phyloP scores from a whole-genome alignment of 169 alveolate species.

The Plasmodium gaboni region DNA sequence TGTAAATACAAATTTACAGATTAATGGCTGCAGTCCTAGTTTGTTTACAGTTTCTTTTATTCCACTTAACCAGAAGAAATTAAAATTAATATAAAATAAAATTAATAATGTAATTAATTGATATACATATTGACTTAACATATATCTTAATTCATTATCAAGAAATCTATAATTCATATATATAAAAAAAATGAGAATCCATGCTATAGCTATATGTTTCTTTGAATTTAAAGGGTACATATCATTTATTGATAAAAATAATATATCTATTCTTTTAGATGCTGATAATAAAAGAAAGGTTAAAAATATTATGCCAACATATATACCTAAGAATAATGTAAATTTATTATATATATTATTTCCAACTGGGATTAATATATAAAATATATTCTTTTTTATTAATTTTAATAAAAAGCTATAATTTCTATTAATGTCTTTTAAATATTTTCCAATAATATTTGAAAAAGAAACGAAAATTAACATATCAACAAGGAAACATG shows the following conservation, averaged over 20 bases:
- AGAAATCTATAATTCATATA: constrained; percentile 26
- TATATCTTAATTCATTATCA: constrained; percentile 17
- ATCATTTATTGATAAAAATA: constrained; percentile 50
- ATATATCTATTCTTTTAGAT: constrained; percentile 54
- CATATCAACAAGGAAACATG: constrained; percentile 39
- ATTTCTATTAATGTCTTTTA: constrained; percentile 34
- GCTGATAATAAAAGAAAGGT: constrained; percentile 38
- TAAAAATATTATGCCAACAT: constrained; percentile 17
- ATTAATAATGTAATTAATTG: constrained; percentile 29
- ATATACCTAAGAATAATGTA: constrained; percentile 32
- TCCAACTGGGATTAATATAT: constrained; percentile 41
- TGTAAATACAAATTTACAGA: constrained; percentile 17
- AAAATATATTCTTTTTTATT: constrained; percentile 34
- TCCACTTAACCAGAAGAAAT: constrained; percentile 66
- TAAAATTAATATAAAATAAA: constrained; percentile 47
- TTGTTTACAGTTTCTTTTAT: constrained; percentile 42
- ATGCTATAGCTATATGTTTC: not conserved
- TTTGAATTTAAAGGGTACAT: constrained; percentile 2
- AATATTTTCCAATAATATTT: constrained; percentile 30
- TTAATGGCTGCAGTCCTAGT: constrained; percentile 11
- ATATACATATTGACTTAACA: constrained; percentile 18
- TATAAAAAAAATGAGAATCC: constrained; percentile 33
- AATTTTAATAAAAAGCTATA: constrained; percentile 24
- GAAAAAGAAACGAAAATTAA: constrained; percentile 32
- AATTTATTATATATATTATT: constrained; percentile 23